phyloP scores from a whole-genome alignment of 1,284 basidiomycete genomes.

The Austropuccinia psidii region DNA sequence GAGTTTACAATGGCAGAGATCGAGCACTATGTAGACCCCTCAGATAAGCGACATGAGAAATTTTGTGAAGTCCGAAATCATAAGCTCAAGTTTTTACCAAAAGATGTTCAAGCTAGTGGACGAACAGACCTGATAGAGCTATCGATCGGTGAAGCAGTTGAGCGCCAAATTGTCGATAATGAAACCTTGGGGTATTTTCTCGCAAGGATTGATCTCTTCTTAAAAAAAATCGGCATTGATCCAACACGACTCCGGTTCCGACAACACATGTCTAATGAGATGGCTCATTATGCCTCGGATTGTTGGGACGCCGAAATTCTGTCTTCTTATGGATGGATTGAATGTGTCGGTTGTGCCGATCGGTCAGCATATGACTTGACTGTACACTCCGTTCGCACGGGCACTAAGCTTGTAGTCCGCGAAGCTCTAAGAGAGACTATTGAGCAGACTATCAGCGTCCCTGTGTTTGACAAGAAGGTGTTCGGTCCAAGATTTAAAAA shows the following conservation, averaged over 20 bases:
- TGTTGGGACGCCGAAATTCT: conserved; percentile 99
- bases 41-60: conserved; percentile 76
- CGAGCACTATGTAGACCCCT: conserved; percentile 95
- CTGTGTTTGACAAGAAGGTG: conserved; percentile 76
- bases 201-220: conserved; percentile 82
- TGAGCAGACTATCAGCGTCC: conserved; percentile 64
- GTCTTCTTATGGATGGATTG: conserved; percentile 92
- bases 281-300: conserved; percentile 98
- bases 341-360: conserved; percentile 99
- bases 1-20: conserved; percentile 99
- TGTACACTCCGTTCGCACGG: conserved; percentile 54
- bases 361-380: conserved; percentile 85
- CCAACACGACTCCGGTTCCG: conserved; percentile 78
- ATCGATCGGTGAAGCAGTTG: conserved; percentile 82
- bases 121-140: conserved; percentile 61
- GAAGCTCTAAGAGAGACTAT: conserved; percentile 75
- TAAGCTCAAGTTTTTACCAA: conserved; percentile 69
- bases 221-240: conserved; percentile 86
- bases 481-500: conserved; percentile 85
- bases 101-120: conserved; percentile 71
- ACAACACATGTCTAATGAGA: conserved; percentile 95
- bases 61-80: conserved; percentile 76
- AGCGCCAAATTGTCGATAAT: conserved; percentile 78
- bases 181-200: conserved; percentile 97
- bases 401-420: conserved; percentile 59